phyloP scores from a whole-genome alignment of 2,329 filamentous ascomycete species.

The Colletotrichum falcatum region DNA sequence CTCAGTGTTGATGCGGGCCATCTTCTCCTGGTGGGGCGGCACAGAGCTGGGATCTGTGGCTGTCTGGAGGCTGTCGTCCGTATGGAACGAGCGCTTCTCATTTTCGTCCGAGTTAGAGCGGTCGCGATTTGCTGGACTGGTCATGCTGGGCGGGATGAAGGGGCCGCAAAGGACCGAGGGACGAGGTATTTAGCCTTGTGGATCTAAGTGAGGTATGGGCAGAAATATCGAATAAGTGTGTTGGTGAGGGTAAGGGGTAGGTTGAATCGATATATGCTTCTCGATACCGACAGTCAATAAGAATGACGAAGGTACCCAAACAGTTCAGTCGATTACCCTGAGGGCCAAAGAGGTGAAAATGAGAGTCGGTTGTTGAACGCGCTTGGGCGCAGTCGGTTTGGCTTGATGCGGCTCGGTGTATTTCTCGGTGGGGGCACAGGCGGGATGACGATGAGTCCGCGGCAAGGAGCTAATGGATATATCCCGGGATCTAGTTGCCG shows the following conservation, averaged over 20 bases:
- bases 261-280: not conserved
- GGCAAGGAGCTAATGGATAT: not conserved
- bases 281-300: not conserved
- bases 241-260: not conserved
- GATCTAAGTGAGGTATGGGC: slow-evolving; percentile 6
- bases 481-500: not conserved
- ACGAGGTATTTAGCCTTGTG: not conserved
- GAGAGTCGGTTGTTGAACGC: not conserved
- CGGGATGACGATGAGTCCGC: not conserved
- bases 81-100: slow-evolving; percentile 41
- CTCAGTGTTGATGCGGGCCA: slow-evolving; percentile 25
- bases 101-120: slow-evolving; percentile 42
- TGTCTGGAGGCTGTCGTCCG: slow-evolving; percentile 39
- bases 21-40: slow-evolving; percentile 19
- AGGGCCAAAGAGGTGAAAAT: not conserved
- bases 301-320: not conserved
- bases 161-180: not conserved
- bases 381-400: slow-evolving; percentile 3
- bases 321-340: not conserved
- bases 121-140: slow-evolving; percentile 19
- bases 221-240: not conserved
- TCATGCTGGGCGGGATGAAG: slow-evolving; percentile 15
- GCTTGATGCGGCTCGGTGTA: slow-evolving; percentile 17
- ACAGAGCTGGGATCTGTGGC: slow-evolving; percentile 31
- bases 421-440: slow-evolving; percentile 16